A percentile compares a stretch with the other conserved stretches of the same genome.
Conservation (phyloP, 1,284 basidiomycete genomes). For the Veloboletus limbatus region DNA sequence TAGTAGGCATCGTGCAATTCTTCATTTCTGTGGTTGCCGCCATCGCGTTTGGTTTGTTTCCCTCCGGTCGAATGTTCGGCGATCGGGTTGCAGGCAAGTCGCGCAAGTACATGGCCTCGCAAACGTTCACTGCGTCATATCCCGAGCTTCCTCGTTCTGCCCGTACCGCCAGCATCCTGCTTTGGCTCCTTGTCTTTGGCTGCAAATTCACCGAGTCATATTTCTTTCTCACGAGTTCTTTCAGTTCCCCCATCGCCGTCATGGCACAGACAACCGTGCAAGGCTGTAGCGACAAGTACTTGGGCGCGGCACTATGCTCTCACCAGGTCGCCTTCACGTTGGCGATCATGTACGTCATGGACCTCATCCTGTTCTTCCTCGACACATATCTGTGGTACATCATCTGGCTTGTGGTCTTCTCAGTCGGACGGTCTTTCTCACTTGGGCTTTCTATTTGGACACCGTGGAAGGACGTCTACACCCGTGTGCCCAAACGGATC, state of each 20-base stretch:
- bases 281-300: slow-evolving; percentile 78
- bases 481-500: slow-evolving; percentile 92
- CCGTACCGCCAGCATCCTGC: slow-evolving; percentile 75
- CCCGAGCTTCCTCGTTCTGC: slow-evolving; percentile 66
- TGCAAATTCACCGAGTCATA: slow-evolving; percentile 95
- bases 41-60: slow-evolving; percentile 77
- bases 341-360: slow-evolving; percentile 96
- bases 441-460: slow-evolving; percentile 96
- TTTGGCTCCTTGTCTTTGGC: slow-evolving; percentile 88
- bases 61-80: slow-evolving; percentile 92
- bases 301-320: slow-evolving; percentile 75
- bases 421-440: slow-evolving; percentile 83
- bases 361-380: slow-evolving; percentile 91
- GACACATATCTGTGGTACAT: slow-evolving; percentile 98
- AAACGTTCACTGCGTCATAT: slow-evolving; percentile 96
- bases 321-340: slow-evolving; percentile 91
- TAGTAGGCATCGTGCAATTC: slow-evolving; percentile 88
- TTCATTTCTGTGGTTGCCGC: slow-evolving; percentile 82
- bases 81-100: slow-evolving; percentile 92
- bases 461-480: slow-evolving; percentile 94
- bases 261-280: slow-evolving; percentile 91
- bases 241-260: slow-evolving; percentile 87
- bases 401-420: slow-evolving; percentile 96
- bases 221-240: slow-evolving; percentile 93
- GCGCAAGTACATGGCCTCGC: slow-evolving; percentile 93